Evolutionary conservation across 2,329 filamentous ascomycete genomes (phyloP).

Genomic region (Aspergillus carbonarius): DNA sequence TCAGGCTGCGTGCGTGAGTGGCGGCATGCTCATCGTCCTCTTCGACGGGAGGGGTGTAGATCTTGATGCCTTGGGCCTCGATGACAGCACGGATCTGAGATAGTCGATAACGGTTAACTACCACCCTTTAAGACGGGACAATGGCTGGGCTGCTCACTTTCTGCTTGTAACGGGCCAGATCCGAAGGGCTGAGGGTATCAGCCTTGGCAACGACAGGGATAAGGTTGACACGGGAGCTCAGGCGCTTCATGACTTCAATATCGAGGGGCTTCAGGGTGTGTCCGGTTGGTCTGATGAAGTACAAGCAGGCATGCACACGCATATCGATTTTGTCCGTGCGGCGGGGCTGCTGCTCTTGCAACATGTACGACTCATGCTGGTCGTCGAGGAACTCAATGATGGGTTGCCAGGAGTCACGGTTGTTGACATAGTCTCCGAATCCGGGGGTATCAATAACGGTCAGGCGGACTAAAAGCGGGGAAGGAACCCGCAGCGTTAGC

Average conservation of each 20-base stretch:
- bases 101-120: neutral
- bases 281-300: constrained; percentile 98
- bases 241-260: constrained; percentile 99
- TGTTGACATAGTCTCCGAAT: constrained; percentile 99
- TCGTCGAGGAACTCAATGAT: constrained; percentile 99
- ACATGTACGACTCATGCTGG: constrained; percentile 99
- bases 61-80: constrained; percentile 98
- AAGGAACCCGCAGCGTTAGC: constrained; percentile 17
- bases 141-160: constrained; percentile 60
- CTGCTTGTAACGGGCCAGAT: constrained; percentile 91
- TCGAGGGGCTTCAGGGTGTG: constrained; percentile 98
- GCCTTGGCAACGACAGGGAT: constrained; percentile 99
- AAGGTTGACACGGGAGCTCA: constrained; percentile 96
- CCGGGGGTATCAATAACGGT: constrained; percentile 99
- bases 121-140: neutral
- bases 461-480: constrained; percentile 70
- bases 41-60: constrained; percentile 96
- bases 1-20: constrained; percentile 88
- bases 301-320: constrained; percentile 95
- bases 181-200: constrained; percentile 89
- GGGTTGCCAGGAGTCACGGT: constrained; percentile 99
- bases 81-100: constrained; percentile 86
- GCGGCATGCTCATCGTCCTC: constrained; percentile 97
- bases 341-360: constrained; percentile 98
- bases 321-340: constrained; percentile 99